Percentiles rank a stretch among this genome's conserved stretches.
These are phyloP conservation scores for Sinapis alba DNA, from an alignment of 441 rosid species.

Conservation along the genomic window DNA sequence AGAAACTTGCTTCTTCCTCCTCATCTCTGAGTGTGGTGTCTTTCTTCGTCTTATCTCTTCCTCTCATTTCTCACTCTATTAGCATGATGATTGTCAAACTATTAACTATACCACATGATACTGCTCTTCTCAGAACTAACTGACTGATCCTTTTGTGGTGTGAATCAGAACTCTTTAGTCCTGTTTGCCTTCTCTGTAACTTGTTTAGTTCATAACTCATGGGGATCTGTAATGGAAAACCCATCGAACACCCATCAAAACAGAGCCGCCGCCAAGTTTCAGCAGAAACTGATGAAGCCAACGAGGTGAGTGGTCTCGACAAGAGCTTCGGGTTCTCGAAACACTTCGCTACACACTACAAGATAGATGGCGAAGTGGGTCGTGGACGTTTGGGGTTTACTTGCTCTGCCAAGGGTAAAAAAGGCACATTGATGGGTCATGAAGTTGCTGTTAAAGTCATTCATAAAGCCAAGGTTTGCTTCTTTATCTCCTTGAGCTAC, in stretches of 20 bases:
- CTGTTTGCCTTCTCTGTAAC: neutral
- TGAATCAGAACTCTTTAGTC: too few species aligned
- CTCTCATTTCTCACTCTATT: too few species aligned
- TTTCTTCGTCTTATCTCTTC: slow-evolving; percentile 11
- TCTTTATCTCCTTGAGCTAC: neutral
- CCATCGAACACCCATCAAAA: slow-evolving; percentile 47
- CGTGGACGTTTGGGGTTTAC: slow-evolving; percentile 85
- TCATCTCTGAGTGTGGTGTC: neutral
- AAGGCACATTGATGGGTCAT: slow-evolving; percentile 70
- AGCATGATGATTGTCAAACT: too few species aligned
- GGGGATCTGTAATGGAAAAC: slow-evolving; percentile 88
- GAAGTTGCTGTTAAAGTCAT: slow-evolving; percentile 86
- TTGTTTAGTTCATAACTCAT: slow-evolving; percentile 36
- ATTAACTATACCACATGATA: too few species aligned
- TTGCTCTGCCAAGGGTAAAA: slow-evolving; percentile 73
- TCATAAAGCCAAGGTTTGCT: slow-evolving; percentile 70
- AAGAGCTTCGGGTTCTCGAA: slow-evolving; percentile 74
- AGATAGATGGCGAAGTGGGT: slow-evolving; percentile 78
- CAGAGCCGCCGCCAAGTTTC: slow-evolving; percentile 14
- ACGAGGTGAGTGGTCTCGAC: slow-evolving; percentile 65
- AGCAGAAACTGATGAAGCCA: slow-evolving; percentile 39
- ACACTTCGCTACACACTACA: slow-evolving; percentile 57
- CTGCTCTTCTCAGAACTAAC: too few species aligned
- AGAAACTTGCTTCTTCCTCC: slow-evolving; percentile 28
- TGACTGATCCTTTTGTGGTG: too few species aligned